Conservation (phyloP, 192 early-diverging fungal species). For the Rhizoclosmatium globosum region DNA sequence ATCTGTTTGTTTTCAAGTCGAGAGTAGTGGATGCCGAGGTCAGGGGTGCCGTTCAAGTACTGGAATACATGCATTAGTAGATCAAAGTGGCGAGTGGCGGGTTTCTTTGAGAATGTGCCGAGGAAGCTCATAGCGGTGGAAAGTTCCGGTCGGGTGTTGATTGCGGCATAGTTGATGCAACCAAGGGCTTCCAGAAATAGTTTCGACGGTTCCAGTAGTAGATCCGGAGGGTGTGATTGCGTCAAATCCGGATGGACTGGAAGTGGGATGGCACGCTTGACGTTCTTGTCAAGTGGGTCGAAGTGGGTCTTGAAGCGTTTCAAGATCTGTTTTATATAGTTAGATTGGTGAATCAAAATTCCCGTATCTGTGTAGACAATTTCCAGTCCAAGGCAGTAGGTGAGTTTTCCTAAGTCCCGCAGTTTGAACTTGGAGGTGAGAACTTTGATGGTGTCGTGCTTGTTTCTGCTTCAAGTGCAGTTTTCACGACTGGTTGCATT, state of each 20-base stretch:
- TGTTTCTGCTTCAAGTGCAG: too few relatives aligned
- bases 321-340: constrained; percentile 12
- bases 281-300: neutral
- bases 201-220: neutral
- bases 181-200: constrained; percentile 13
- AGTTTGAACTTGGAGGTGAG: neutral
- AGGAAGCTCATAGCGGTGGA: constrained; percentile 11
- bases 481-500: too few relatives aligned
- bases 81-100: neutral
- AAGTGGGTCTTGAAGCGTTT: constrained; percentile 3
- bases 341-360: constrained; percentile 24
- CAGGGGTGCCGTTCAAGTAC: neutral
- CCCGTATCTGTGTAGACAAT: neutral
- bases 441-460: neutral
- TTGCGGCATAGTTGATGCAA: constrained; percentile 25
- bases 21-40: constrained; percentile 21
- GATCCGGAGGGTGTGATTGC: too few relatives aligned
- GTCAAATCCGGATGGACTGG: neutral
- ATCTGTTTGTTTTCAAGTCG: neutral
- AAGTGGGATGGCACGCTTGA: neutral
- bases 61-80: neutral
- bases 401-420: neutral
- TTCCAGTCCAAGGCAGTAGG: constrained; percentile 20
- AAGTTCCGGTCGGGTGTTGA: constrained; percentile 23
- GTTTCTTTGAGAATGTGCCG: neutral